Evolutionary conservation across 805 yeast species (phyloP).

Genomic region (Vanderwaltozyma yarrowii): DNA sequence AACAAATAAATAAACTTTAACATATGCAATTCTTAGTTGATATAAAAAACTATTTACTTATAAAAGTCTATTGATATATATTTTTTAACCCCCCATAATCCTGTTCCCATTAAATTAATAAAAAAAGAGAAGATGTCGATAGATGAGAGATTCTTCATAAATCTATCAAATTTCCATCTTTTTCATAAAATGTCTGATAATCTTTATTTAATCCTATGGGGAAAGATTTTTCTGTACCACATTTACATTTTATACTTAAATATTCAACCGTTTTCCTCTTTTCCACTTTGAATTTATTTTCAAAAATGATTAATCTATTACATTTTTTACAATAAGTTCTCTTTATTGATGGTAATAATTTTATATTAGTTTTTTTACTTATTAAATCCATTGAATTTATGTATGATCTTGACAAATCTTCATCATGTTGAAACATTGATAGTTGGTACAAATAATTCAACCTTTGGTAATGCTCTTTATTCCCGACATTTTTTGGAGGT

Average conservation of each 20-base stretch:
- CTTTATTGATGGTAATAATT: conserved; percentile 55
- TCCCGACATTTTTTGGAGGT: conserved; percentile 36
- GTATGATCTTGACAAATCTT: conserved; percentile 44
- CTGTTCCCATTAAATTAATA: too few species aligned
- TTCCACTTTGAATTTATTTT: conserved; percentile 15
- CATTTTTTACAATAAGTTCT: conserved; percentile 64
- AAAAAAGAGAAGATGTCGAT: too few species aligned
- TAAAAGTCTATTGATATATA: too few species aligned
- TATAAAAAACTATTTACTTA: too few species aligned
- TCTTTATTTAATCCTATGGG: conserved; percentile 50
- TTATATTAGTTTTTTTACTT: conserved; percentile 56
- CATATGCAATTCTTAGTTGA: too few species aligned
- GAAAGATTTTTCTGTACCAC: conserved; percentile 44
- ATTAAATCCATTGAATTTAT: conserved; percentile 47
- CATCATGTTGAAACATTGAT: conserved; percentile 27
- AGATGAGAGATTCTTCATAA: neutral
- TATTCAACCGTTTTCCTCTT: conserved; percentile 39
- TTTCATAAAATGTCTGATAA: conserved; percentile 27
- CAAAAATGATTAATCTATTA: conserved; percentile 31
- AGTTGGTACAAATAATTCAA: conserved; percentile 51
- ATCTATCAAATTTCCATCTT: conserved; percentile 11
- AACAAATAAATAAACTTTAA: too few species aligned
- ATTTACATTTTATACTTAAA: conserved; percentile 40
- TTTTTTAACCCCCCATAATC: too few species aligned
- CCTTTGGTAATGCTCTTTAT: conserved; percentile 51